A percentile compares a stretch with the other conserved stretches of the same genome.
Conservation (phyloP, 768 basidiomycete species). For the Sutorius australiensis region DNA sequence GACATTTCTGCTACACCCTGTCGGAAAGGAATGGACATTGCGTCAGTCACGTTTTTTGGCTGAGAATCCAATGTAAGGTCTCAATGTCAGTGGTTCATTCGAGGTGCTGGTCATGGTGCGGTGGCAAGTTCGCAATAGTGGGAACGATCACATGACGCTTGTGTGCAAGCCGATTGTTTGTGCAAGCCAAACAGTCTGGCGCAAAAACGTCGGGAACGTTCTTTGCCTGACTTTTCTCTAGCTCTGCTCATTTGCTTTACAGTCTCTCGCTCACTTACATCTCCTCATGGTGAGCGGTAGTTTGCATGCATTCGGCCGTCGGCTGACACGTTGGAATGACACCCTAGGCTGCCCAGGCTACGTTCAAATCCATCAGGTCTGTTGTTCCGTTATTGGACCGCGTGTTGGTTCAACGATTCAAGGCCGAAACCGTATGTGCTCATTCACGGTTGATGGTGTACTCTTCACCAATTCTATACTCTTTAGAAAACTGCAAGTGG, state of each 20-base stretch:
- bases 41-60: background rate
- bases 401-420: conserved; percentile 96
- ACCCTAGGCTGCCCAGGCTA: conserved; percentile 77
- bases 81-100: background rate
- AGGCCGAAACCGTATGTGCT: conserved; percentile 83
- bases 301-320: background rate
- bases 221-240: conserved; percentile 12
- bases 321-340: background rate
- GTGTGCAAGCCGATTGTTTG: conserved; percentile 19
- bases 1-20: background rate
- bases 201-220: conserved; percentile 19
- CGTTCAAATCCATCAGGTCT: conserved; percentile 93
- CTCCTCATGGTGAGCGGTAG: conserved; percentile 27
- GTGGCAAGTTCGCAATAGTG: background rate
- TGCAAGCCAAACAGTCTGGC: conserved; percentile 22
- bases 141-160: conserved; percentile 23
- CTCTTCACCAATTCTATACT: background rate
- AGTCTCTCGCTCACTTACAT: conserved; percentile 3
- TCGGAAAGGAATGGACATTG: background rate
- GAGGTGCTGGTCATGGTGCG: background rate
- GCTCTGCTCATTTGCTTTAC: conserved; percentile 25
- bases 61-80: background rate
- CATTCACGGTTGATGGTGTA: background rate
- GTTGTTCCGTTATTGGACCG: conserved; percentile 92
- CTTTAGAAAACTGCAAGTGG: conserved; percentile 94